Conservation (phyloP, 23 red algal genomes). For the Gracilariopsis chorda region DNA sequence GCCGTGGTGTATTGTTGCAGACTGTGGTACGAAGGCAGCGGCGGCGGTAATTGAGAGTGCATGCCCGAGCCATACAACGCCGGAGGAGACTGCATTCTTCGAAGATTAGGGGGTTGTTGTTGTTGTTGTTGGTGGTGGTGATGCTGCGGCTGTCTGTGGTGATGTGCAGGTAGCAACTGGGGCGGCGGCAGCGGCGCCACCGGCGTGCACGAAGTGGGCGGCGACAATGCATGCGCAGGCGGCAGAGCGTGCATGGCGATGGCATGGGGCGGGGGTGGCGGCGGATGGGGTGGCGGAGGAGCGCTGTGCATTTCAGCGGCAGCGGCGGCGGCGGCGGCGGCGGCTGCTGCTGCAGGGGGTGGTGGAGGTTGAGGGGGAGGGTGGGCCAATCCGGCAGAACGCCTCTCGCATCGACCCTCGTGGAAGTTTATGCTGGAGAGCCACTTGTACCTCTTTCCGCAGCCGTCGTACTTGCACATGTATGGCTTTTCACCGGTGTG, state of each 20-base stretch:
- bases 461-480: conserved; percentile 56
- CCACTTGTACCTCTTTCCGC: conserved; percentile 83
- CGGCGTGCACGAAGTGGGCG: background rate
- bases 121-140: background rate
- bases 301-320: background rate
- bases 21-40: conserved; percentile 25
- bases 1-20: background rate
- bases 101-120: too few relatives aligned
- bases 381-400: conserved; percentile 8
- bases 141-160: background rate
- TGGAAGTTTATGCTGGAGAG: conserved; percentile 64
- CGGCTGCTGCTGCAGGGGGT: conserved; percentile 23
- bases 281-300: background rate
- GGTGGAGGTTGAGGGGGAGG: conserved; percentile 40
- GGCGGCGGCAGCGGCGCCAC: background rate
- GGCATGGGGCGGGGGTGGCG: background rate
- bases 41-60: background rate
- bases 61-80: too few relatives aligned
- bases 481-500: conserved; percentile 90
- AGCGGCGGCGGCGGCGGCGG: conserved; percentile 19
- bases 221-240: background rate
- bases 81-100: too few relatives aligned
- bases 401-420: conserved; percentile 25
- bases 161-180: background rate
- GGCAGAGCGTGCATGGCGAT: background rate